Percentiles rank a stretch among this genome's conserved stretches.
These are phyloP conservation scores for Yamagishiella unicocca DNA, from an alignment of 139 green algal species.

Conservation along the genomic window DNA sequence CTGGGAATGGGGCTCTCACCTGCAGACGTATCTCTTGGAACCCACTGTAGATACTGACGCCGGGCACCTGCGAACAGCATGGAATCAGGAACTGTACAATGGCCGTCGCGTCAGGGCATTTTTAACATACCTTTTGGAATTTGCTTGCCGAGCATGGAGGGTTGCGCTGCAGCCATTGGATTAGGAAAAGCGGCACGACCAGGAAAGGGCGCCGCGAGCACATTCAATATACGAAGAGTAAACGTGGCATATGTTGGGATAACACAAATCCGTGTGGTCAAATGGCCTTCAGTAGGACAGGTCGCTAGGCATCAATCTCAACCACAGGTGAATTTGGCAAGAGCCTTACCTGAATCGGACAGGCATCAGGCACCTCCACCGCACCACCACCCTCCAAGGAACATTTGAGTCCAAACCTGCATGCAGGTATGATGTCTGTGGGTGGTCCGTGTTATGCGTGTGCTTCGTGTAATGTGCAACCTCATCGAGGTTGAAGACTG, in stretches of 20 bases:
- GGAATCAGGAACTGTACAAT: neutral
- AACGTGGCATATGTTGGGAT: too few relatives aligned
- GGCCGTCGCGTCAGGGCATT: neutral
- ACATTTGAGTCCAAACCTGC: slow-evolving; percentile 30
- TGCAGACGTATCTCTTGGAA: slow-evolving; percentile 86
- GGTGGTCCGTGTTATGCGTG: too few relatives aligned
- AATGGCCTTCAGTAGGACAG: too few relatives aligned
- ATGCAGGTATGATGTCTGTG: too few relatives aligned
- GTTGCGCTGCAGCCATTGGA: neutral
- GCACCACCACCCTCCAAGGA: slow-evolving; percentile 48
- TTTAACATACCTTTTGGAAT: slow-evolving; percentile 66
- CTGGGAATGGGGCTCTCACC: slow-evolving; percentile 47
- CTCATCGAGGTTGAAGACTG: too few relatives aligned
- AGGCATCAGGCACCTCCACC: slow-evolving; percentile 49
- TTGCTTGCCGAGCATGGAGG: slow-evolving; percentile 67
- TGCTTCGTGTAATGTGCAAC: too few relatives aligned
- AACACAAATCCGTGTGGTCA: too few relatives aligned
- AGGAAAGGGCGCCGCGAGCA: too few relatives aligned
- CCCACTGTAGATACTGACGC: slow-evolving; percentile 45
- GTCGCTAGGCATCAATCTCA: too few relatives aligned
- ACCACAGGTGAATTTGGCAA: too few relatives aligned
- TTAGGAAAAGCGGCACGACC: neutral
- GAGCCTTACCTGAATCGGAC: slow-evolving; percentile 12
- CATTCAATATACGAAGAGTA: too few relatives aligned
- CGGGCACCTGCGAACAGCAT: slow-evolving; percentile 51